Percentiles rank a stretch among this genome's conserved stretches.
These are phyloP conservation scores for Gentiana straminea DNA, from an alignment of 257 asterid genomes.

Conservation along the genomic window DNA sequence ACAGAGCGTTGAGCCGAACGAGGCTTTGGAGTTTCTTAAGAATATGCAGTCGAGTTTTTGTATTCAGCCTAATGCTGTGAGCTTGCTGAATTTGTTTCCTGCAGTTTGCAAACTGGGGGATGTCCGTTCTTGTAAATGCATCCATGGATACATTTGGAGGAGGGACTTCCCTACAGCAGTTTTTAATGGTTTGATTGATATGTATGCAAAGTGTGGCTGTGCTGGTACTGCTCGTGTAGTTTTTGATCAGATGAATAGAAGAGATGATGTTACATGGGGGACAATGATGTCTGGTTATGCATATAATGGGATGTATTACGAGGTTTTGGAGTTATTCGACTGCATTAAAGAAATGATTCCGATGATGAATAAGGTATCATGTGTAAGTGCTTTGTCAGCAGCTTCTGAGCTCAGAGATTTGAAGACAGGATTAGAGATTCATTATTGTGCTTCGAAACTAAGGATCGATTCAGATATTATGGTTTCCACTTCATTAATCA, in stretches of 20 bases:
- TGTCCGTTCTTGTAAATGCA: slow-evolving; percentile 13
- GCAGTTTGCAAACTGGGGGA: slow-evolving; percentile 24
- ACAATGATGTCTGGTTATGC: slow-evolving; percentile 37
- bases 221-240: slow-evolving; percentile 10
- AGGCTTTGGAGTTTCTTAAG: slow-evolving; percentile 20
- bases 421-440: slow-evolving; percentile 24
- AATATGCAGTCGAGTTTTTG: slow-evolving; percentile 20
- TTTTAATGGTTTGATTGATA: slow-evolving; percentile 28
- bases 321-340: slow-evolving; percentile 24
- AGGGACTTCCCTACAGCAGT: slow-evolving; percentile 28
- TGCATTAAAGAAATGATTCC: slow-evolving; percentile 10
- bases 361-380: slow-evolving; percentile 22
- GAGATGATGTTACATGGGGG: slow-evolving; percentile 38
- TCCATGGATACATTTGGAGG: slow-evolving; percentile 30
- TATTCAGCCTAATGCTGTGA: slow-evolving; percentile 20
- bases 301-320: slow-evolving; percentile 21
- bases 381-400: slow-evolving; percentile 24
- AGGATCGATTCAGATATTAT: slow-evolving; percentile 22
- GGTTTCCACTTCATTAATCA: slow-evolving; percentile 25
- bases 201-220: slow-evolving; percentile 26
- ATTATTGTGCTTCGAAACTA: slow-evolving; percentile 15
- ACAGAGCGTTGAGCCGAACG: slow-evolving; percentile 14
- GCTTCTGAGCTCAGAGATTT: slow-evolving; percentile 27
- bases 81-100: slow-evolving; percentile 33
- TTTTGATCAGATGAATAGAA: slow-evolving; percentile 14